Evolutionary conservation across 2,329 filamentous ascomycete species (phyloP), one percentile per base, ranked within the genome.

Genomic region (Fusarium acutatum): DNA sequence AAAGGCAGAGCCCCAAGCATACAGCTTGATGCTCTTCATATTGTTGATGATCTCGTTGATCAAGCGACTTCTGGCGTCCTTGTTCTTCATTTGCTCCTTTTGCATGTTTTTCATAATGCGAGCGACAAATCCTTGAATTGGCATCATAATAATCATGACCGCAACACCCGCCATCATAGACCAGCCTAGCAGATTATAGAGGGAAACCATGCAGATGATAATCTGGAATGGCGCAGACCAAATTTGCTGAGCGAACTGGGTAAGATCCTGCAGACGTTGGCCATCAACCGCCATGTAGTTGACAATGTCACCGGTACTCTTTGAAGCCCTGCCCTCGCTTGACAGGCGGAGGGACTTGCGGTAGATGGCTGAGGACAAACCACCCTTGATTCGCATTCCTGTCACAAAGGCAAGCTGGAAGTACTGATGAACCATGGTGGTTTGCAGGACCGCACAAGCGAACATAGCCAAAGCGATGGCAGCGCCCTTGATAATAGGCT

Each of bases 211-310:
- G 85, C 97, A 99, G 43, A 99, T 90, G 37, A 91, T 88, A 79
- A 99, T 99, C 82, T 99, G 97, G 83, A 98, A 97, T 6, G 96
- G 96, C 6, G 97, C 96, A 47, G 95, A 98, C 95, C 96, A 98
- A 17, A 97, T 85, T 81, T 98, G 96, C 80, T 97, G 95, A 24
- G 94, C 95, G 80, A 96, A 99, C 79, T 99, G 97, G 5, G 96
- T 94, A 64, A 99, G 86, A 83, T 99, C 96, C 79, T 98, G 94
- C 24, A 99, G 88, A 74, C 97, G 92, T 83, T 99, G 96, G 20
- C 96, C 96, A 81, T 99, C 96, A 15, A 99, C 96, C 50, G 97
- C 96, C 96, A 99, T 99, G 83, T 97, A 96, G 81, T 99, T 99
- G 81, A 99, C 96, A 79, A 99, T 98, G 79, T 99, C 97, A 64